Percentiles rank a stretch among this genome's conserved stretches.
These are phyloP conservation scores for Metarhizium album DNA, from an alignment of 2,329 filamentous ascomycete species.

Conservation along the genomic window DNA sequence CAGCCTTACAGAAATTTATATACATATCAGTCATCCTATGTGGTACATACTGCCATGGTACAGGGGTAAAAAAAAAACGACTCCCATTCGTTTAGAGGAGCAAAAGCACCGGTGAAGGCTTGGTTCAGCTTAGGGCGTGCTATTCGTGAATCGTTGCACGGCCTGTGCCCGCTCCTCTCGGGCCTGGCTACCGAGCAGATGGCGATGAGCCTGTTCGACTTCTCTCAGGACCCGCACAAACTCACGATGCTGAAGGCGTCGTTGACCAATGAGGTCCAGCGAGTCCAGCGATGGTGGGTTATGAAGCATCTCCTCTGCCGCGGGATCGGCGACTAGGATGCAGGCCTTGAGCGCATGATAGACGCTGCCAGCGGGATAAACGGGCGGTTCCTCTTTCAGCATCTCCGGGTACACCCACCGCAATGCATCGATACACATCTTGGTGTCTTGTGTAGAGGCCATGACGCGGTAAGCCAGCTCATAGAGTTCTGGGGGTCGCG, in stretches of 20 bases:
- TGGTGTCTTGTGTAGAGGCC: constrained; percentile 30
- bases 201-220: constrained; percentile 16
- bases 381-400: constrained; percentile 38
- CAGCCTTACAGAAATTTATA: background rate
- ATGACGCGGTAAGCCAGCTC: constrained; percentile 39
- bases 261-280: constrained; percentile 8
- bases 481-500: constrained; percentile 45
- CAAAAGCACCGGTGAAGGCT: background rate
- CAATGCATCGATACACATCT: constrained; percentile 34
- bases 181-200: constrained; percentile 7
- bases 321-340: constrained; percentile 42
- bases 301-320: constrained; percentile 25
- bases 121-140: background rate
- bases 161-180: constrained; percentile 10
- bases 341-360: constrained; percentile 40
- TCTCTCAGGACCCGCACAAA: constrained; percentile 21
- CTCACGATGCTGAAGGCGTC: constrained; percentile 19
- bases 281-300: constrained; percentile 7
- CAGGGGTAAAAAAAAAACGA: background rate
- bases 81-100: background rate
- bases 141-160: constrained; percentile 5
- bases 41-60: background rate
- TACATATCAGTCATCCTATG: no score
- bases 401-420: constrained; percentile 50
- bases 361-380: constrained; percentile 34